phyloP scores from a whole-genome alignment of 1,284 basidiomycete genomes.

The Mycosarcoma maydis region DNA sequence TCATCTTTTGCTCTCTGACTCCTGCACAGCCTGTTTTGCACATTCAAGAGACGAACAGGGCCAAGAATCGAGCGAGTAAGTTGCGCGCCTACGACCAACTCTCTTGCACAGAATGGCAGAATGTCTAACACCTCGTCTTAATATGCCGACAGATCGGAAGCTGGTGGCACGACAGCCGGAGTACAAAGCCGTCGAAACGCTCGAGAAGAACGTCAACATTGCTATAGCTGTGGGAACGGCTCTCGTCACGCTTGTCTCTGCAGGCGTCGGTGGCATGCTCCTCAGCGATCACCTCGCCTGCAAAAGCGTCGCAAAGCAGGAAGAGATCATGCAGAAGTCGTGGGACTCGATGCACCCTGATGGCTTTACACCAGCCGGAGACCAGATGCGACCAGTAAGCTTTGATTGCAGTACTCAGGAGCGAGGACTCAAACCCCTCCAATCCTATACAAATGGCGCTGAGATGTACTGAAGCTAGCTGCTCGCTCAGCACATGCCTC shows the following conservation, averaged over 20 bases:
- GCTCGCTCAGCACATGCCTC: too few relatives aligned
- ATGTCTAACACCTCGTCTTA: neutral
- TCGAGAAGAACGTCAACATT: slow-evolving; percentile 8
- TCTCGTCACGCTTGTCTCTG: neutral
- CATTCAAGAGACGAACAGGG: neutral
- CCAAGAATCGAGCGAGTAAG: neutral
- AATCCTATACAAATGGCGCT: slow-evolving; percentile 6
- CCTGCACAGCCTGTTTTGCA: neutral
- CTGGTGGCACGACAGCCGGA: neutral
- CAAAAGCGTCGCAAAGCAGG: slow-evolving; percentile 11
- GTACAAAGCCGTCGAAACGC: slow-evolving; percentile 6
- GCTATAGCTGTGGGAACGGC: neutral
- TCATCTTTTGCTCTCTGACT: neutral
- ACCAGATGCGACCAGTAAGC: slow-evolving; percentile 25
- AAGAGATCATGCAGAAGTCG: slow-evolving; percentile 13
- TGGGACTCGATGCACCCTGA: slow-evolving; percentile 37
- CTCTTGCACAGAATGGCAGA: too few relatives aligned
- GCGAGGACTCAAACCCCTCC: slow-evolving; percentile 12
- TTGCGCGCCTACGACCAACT: neutral
- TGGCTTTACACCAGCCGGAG: slow-evolving; percentile 22
- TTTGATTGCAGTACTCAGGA: slow-evolving; percentile 27
- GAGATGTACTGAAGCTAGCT: slow-evolving; percentile 7
- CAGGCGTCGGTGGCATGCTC: neutral
- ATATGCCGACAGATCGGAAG: slow-evolving; percentile 3
- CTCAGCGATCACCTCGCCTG: slow-evolving; percentile 15